Evolutionary conservation across 129 eudicot genomes (phyloP), one percentile per base, ranked within the genome.

Genomic region (Calendula officinalis): DNA sequence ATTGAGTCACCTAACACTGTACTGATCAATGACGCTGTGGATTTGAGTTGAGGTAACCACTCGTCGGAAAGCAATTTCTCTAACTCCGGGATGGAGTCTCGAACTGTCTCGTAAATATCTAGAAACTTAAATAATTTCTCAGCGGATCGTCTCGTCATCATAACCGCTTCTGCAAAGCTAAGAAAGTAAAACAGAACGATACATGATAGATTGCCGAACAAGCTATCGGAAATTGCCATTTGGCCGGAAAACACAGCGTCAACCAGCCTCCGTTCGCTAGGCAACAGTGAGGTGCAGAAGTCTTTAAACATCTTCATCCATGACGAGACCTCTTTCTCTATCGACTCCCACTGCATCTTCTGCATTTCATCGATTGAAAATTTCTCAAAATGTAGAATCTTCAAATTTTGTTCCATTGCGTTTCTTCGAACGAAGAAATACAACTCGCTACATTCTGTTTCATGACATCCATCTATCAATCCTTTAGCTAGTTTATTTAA

Each of bases 91-190:
- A 68, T 32, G 11, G 55, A 9, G 56, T 81, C 95, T 5, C 95
- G 76, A 34, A 83, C 10, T 3, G 84, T 69, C 67, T 89, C 95
- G 13, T 89, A 91, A 9, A 84, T 62, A 55, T 87, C 94, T 0
- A 91, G 81, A 75, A 75, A 87, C 70, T 91, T 91, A 72, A 91
- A 91, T 8, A 91, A 66, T 56, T 91, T 91, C 63, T 91, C 98
- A 0, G 88, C 60, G 0, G 96, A 76, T 8, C 96, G 87, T 68
- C 87, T 87, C 6, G 96, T 84, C 81, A 91, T 68, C 34, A 81
- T 67, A 0, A 82, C 83, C 0, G 90, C 98, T 62, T 80, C 86
- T 1, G 88, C 79, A 33, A 91, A 87, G 40, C 75, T 83, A 33
- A 91, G 56, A 9, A 87, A 75, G 41, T 76, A 80, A 30, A 74